A percentile compares a stretch with the other conserved stretches of the same genome.
These are phyloP conservation scores for Globisporangium heterothallicum DNA, from an alignment of 352 stramenopile genomes.

Conservation along the genomic window DNA sequence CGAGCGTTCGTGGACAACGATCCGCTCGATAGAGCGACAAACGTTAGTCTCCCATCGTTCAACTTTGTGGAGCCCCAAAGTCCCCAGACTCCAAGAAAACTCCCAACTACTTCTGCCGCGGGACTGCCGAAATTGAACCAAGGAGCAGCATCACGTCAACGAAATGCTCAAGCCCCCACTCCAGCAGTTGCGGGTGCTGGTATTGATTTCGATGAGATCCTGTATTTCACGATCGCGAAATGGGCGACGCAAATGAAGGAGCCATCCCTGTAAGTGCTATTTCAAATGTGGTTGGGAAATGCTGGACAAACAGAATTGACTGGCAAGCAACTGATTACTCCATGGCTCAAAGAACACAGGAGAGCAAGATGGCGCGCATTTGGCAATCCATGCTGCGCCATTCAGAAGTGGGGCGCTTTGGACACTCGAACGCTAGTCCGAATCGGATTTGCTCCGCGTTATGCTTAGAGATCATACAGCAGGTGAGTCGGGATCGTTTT, in stretches of 20 bases:
- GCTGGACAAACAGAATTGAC: too few relatives aligned
- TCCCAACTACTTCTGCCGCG: not conserved
- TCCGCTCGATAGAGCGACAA: slow-evolving; percentile 19
- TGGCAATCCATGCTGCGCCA: slow-evolving; percentile 60
- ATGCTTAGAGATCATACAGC: slow-evolving; percentile 41
- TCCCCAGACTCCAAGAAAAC: not conserved
- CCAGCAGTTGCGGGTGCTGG: slow-evolving; percentile 14
- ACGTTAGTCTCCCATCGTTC: slow-evolving; percentile 39
- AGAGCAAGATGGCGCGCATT: slow-evolving; percentile 45
- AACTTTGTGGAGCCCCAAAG: slow-evolving; percentile 54
- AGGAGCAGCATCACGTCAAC: not conserved
- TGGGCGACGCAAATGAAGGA: slow-evolving; percentile 18
- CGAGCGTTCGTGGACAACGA: slow-evolving; percentile 5
- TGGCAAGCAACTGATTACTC: too few relatives aligned
- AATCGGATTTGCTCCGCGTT: slow-evolving; percentile 59
- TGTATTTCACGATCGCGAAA: slow-evolving; percentile 15
- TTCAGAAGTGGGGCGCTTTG: slow-evolving; percentile 50
- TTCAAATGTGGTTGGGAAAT: not conserved
- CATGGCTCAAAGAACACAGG: slow-evolving; percentile 16
- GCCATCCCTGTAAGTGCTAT: slow-evolving; percentile 12
- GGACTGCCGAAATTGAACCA: not conserved
- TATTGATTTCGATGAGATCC: slow-evolving; percentile 18
- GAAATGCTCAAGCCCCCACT: not conserved
- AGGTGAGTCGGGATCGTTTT: slow-evolving; percentile 25
- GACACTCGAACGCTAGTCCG: slow-evolving; percentile 17